Evolutionary conservation across 192 early-diverging fungal genomes (phyloP), one percentile per base, ranked within the genome.

Genomic region (Backusella circina): DNA sequence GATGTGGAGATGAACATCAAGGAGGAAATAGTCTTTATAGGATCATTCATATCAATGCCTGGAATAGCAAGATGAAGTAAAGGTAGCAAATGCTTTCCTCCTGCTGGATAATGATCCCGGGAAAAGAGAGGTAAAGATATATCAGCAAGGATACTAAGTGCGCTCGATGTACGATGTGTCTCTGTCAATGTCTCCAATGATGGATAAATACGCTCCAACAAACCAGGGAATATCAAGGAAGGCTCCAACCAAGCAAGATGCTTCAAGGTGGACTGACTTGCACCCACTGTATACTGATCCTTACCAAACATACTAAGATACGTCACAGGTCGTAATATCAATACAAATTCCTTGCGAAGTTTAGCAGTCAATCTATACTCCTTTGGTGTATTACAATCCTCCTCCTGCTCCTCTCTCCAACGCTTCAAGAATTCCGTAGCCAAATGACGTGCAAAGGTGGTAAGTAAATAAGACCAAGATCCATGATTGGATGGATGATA

Each of bases 401-500:
- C 71, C 1, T 79, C 65, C 64, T 80, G 74, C 77, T 95, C 93
- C 38, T 87, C 76, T 44, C 80, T 83, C 80, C 83, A 81, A 50
- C 96, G 84, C 65, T 88, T 83, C 72, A 95, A 78, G 37, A 95
- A 94, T 64, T 92, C 90, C 35, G 72, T 84, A 8, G 88, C 73
- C 33, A 98, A 75, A 37, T 85, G 82, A 31, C 91, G 89, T 71
- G 94, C 50, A 72, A 98, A 92, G 18, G 87, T 83, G 0, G 93
- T 86, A 7, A 98, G 87, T 7, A 82, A 80, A 54, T 85, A 84
- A 23, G 93, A 93, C 97, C 97, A 98, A 65, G 78, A 75, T 3
- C 97, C 97, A 75, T 86, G 84, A 84, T 98, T 98, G n/a, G 94
- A 95, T 13, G 97, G 97, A 80, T 98, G 95, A 74, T 87, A 95